phyloP scores from a whole-genome alignment of 805 yeast species.

The Yamadazyma tumulicola region DNA sequence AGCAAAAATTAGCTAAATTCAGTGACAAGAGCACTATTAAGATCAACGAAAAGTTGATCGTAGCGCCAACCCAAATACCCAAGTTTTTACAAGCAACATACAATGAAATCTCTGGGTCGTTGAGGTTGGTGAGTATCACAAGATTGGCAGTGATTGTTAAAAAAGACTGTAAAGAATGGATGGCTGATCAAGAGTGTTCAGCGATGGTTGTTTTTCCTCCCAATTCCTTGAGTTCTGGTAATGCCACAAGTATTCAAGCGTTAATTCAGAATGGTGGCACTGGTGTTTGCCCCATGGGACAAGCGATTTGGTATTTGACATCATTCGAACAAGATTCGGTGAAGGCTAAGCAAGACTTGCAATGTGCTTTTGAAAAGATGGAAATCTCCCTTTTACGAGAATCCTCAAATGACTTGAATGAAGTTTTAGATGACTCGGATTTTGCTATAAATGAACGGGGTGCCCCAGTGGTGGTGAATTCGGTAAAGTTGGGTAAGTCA shows the following conservation, averaged over 20 bases:
- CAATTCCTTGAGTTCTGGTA: slow-evolving; percentile 61
- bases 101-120: slow-evolving; percentile 41
- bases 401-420: slow-evolving; percentile 49
- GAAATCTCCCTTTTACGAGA: slow-evolving; percentile 81
- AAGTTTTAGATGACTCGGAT: slow-evolving; percentile 52
- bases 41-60: slow-evolving; percentile 75
- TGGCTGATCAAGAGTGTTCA: slow-evolving; percentile 76
- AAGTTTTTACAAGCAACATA: slow-evolving; percentile 40
- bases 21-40: slow-evolving; percentile 72
- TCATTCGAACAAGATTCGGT: slow-evolving; percentile 64
- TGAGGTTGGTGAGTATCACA: slow-evolving; percentile 52
- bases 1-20: slow-evolving; percentile 62
- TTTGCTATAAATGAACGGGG: slow-evolving; percentile 43
- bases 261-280: slow-evolving; percentile 83
- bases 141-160: slow-evolving; percentile 80
- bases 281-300: slow-evolving; percentile 84
- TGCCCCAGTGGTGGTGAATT: slow-evolving; percentile 61
- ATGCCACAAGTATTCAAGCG: slow-evolving; percentile 77
- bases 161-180: slow-evolving; percentile 90
- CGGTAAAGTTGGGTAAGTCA: slow-evolving; percentile 82
- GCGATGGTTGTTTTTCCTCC: slow-evolving; percentile 94
- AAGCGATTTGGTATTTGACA: slow-evolving; percentile 86
- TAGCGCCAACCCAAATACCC: slow-evolving; percentile 65
- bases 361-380: slow-evolving; percentile 74
- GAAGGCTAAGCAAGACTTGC: slow-evolving; percentile 73